These are phyloP conservation scores for Fusarium udum DNA, from an alignment of 2,329 filamentous ascomycete genomes.

Conservation along the genomic window DNA sequence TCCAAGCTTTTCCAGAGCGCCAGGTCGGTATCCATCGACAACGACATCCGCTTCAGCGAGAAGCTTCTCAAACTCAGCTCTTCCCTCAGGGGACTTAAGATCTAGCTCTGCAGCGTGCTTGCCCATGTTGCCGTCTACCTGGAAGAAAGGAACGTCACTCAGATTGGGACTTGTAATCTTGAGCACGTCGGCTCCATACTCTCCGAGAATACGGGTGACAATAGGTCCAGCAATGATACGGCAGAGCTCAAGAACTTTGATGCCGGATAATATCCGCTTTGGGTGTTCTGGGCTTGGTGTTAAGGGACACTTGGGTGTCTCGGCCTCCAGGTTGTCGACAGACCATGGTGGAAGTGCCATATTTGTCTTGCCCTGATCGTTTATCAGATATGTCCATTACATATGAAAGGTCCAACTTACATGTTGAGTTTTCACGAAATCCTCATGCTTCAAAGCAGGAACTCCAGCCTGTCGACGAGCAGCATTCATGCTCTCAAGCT, in stretches of 20 bases:
- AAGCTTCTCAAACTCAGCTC: conserved; percentile 65
- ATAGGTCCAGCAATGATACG: conserved; percentile 81
- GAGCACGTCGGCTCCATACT: conserved; percentile 78
- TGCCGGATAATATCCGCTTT: conserved; percentile 60
- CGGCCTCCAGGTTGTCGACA: conserved; percentile 60
- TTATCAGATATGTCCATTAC: not conserved
- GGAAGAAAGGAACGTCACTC: conserved; percentile 77
- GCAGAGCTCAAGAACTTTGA: conserved; percentile 79
- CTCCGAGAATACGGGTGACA: conserved; percentile 75
- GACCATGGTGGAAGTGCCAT: conserved; percentile 56
- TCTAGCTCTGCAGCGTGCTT: conserved; percentile 74
- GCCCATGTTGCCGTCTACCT: conserved; percentile 76
- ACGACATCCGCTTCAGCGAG: conserved; percentile 71
- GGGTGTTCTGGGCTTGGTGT: conserved; percentile 24
- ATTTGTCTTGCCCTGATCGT: conserved; percentile 56
- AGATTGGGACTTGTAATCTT: conserved; percentile 75
- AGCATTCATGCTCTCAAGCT: conserved; percentile 68
- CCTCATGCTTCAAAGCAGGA: conserved; percentile 65
- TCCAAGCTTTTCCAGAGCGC: conserved; percentile 69
- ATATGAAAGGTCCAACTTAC: conserved; percentile 29
- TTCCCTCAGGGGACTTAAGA: conserved; percentile 64
- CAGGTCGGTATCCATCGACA: conserved; percentile 74
- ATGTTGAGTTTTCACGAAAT: conserved; percentile 64
- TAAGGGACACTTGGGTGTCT: conserved; percentile 59
- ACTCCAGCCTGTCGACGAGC: conserved; percentile 68